These are phyloP conservation scores for Lactifluus echinatus DNA, from an alignment of 768 basidiomycete genomes.

Conservation along the genomic window DNA sequence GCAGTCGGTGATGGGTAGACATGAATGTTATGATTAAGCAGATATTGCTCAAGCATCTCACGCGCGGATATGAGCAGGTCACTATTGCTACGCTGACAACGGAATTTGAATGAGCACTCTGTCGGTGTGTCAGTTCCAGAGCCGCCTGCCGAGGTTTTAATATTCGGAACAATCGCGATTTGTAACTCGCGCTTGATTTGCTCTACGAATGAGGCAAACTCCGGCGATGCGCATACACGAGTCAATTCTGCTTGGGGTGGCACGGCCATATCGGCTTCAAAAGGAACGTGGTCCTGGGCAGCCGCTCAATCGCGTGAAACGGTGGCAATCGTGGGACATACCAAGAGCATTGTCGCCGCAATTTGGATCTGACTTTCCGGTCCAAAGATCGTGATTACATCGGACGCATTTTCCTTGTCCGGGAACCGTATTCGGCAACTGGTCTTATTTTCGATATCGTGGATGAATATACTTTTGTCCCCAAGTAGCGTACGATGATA, in stretches of 20 bases:
- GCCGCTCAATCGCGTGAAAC: conserved; percentile 1
- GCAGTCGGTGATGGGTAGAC: conserved; percentile 71
- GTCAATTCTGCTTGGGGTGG: conserved; percentile 77
- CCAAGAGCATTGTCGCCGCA: conserved; percentile 90
- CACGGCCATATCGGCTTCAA: conserved; percentile 90
- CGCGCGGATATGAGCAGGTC: conserved; percentile 85
- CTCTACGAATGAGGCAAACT: conserved; percentile 81
- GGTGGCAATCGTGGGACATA: conserved; percentile 30
- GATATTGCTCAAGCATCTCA: conserved; percentile 89
- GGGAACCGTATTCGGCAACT: conserved; percentile 90
- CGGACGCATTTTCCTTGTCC: conserved; percentile 89
- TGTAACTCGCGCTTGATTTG: conserved; percentile 91
- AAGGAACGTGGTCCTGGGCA: conserved; percentile 84
- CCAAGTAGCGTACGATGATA: conserved; percentile 94
- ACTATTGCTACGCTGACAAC: conserved; percentile 90
- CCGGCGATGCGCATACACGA: conserved; percentile 63
- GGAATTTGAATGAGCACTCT: conserved; percentile 91
- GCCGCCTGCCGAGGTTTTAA: conserved; percentile 48
- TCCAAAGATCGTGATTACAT: conserved; percentile 92
- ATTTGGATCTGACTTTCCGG: conserved; percentile 97
- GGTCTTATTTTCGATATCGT: conserved; percentile 94
- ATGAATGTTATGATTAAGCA: conserved; percentile 75
- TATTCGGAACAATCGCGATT: conserved; percentile 78
- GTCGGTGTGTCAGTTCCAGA: conserved; percentile 47
- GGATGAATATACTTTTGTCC: conserved; percentile 95